Base-by-base conservation (phyloP, 106 monocot genomes). In the Dendrobium catenatum region DNA sequence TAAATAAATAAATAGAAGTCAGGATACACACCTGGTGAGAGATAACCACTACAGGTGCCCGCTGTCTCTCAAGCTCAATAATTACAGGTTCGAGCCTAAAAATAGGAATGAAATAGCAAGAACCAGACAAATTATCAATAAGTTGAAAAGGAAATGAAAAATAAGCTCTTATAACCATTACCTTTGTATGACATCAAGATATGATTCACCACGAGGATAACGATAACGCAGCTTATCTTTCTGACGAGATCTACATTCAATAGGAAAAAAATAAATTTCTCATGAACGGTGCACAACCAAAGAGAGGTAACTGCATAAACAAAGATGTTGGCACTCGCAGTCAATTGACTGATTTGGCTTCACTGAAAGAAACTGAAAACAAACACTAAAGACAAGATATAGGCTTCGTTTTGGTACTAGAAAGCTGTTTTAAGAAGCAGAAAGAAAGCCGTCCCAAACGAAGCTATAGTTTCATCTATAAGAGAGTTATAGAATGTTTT, bases 181-280 rank as follows among this genome's bases (percentile, higher is more conserved):
- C 96, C 93, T 96, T 83, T 96, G 96, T 83, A 96, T 96, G 77
- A 96, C 93, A 88, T 96, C 96, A 80, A 96, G 93, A 76, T 96
- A 96, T 81, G 96, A 96, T 85, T 96, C 96, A 29, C 96, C 96
- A 84, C 93, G 93, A 82, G 96, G 96, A 83, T 96, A 96, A 40
- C 93, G 89, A 85, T 95, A 93, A 26, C 91, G 86, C 66, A 93
- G 80, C 81, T 93, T 93, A 76, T 96, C 96, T 79, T 93, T 91
- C 88, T 84, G 84, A 27, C 96, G 89, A 33, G 91, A 85, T 86
- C 95, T 95, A 76, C 6, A 81, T 61, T 55, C 22, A 42, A 29
- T 24, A 16, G 31, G 27, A 16, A 76, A 4, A 22, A 26, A 26
- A 26, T n/a, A 26, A 26, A 26, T 26, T 26, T 0, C 44, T 44